Evolutionary conservation across 139 green algal species (phyloP), one percentile per base, ranked within the genome.

Genomic region (Chlamydomonas eustigma): DNA sequence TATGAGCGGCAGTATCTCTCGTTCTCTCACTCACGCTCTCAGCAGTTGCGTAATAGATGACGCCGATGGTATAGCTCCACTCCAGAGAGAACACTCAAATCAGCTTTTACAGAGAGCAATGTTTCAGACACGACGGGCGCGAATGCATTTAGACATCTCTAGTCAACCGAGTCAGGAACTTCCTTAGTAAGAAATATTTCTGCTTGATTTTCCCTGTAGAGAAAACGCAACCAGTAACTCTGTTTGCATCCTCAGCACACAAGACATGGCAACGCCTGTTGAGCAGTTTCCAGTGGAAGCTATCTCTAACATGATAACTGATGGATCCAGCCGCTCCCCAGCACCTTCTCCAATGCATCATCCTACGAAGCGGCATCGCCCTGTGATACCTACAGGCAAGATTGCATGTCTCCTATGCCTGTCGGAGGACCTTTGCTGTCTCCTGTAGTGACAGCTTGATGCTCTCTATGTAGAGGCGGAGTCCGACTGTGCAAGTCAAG

Each of bases 271-370:
- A 1, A 90, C 85, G 2, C 85, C 85, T 0, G 71, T 82, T n/a
- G 85, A 90, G 24, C 85, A 87, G 79, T 90, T 90, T 52, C 76
- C 81, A 5, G 71, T 89, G 64, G 85, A 82, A 4, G 35, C 80
- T 71, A 37, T 80, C 83, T 50, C 72, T 68, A 36, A 73, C 67
- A 0, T 51, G 50, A 1, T 81, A 32, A 50, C 50, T 12, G 76
- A 77, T 1, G 76, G 78, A 37, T n/a, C 58, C 6, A 80, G 70
- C 69, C 51, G 77, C 2, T 86, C 81, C 12, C 81, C 81, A 2
- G 30, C 71, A 30, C 68, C 70, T 4, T 86, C 81, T 18, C 81
- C 77, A 1, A 51, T 73, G 31, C 70, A 64, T 0, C 67, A 80
- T 18, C 44, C 44, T 28, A 12, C 44, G 32, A 86, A 86, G 36